Percentiles rank a stretch among this genome's conserved stretches.
Evolutionary conservation across 1,139 yeast genomes (phyloP).

Genomic region (Yamadazyma diddensiae): DNA sequence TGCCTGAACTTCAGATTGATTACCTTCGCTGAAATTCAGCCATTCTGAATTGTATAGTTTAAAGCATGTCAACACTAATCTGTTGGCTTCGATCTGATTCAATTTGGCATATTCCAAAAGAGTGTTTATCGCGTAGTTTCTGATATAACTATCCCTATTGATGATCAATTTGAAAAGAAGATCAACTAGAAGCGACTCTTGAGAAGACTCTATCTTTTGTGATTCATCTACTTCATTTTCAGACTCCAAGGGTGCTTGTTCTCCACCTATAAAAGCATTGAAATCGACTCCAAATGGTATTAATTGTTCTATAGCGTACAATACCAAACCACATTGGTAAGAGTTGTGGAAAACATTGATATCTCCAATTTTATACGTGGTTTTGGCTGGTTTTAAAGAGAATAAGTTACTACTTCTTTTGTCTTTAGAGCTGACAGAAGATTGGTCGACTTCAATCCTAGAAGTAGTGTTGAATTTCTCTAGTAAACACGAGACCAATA

Average conservation of each 20-base stretch:
- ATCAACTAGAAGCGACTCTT: constrained; percentile 27
- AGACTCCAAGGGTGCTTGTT: constrained; percentile 12
- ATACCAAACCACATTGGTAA: constrained; percentile 32
- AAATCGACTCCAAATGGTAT: constrained; percentile 40
- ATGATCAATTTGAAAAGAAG: constrained; percentile 31
- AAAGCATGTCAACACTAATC: constrained; percentile 32
- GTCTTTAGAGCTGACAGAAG: constrained; percentile 8
- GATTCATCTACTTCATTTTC: constrained; percentile 27
- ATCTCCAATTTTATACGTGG: constrained; percentile 16
- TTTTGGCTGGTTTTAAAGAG: constrained; percentile 14
- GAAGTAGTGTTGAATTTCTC: constrained; percentile 24
- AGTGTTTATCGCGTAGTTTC: constrained; percentile 36
- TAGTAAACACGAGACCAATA: constrained; percentile 31
- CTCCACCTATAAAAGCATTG: constrained; percentile 18
- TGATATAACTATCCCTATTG: constrained; percentile 32
- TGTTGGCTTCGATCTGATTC: constrained; percentile 37
- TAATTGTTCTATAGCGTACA: constrained; percentile 29
- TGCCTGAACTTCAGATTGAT: constrained; percentile 12
- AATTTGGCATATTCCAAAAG: constrained; percentile 29
- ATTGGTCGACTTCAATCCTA: constrained; percentile 3
- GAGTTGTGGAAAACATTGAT: constrained; percentile 34
- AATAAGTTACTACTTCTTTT: constrained; percentile 10
- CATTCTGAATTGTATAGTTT: constrained; percentile 33
- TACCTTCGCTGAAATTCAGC: constrained; percentile 19
- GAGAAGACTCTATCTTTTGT: constrained; percentile 13